Evolutionary conservation across 83 land plant genomes (phyloP), one percentile per base, ranked within the genome.

Genomic region (Picea abies): DNA sequence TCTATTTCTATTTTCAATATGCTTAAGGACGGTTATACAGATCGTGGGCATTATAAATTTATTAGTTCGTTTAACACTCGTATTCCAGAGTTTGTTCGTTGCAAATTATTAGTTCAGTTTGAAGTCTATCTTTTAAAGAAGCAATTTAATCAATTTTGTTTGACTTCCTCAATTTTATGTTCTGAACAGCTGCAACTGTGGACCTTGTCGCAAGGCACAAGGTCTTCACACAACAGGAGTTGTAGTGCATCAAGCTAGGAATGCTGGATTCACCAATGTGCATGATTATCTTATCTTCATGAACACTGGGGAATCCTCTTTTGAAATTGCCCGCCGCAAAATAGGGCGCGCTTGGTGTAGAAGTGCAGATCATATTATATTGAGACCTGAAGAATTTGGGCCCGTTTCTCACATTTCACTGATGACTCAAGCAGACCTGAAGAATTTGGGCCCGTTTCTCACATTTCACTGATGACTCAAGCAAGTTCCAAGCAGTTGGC

Each of bases 111-210:
- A 69, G 14, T 66, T 32, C 32, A 26, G 12, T 41, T 15, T 72
- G 49, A 47, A 47, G 49, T 47, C 8, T 39, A 39, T 47, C 7
- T 72, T 41, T 8, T 37, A 19, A 19, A 72, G 52, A 72, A 72
- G 3, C 56, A 41, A 3, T 16, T 16, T 5, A 7, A 41, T 41
- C 23, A 32, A 23, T 25, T 9, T 4, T 44, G 47, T 22, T 72
- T 41, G 56, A 72, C 52, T 72, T 71, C 20, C 19, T 9, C 25
- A 41, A 4, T 37, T 44, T 23, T 72, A 41, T 72, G 15, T 72
- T 19, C 11, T 72, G 76, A 41, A 77, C 84, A 89, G 91, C 66
- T 89, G 91, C 81, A 89, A 89, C 64, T 89, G 90, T 84, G 91
- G 90, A 23, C 90, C 91, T 9, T 89, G 91, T 61, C 90, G 90